phyloP scores from a whole-genome alignment of 2,329 filamentous ascomycete species.

The Colletotrichum cuscutae region DNA sequence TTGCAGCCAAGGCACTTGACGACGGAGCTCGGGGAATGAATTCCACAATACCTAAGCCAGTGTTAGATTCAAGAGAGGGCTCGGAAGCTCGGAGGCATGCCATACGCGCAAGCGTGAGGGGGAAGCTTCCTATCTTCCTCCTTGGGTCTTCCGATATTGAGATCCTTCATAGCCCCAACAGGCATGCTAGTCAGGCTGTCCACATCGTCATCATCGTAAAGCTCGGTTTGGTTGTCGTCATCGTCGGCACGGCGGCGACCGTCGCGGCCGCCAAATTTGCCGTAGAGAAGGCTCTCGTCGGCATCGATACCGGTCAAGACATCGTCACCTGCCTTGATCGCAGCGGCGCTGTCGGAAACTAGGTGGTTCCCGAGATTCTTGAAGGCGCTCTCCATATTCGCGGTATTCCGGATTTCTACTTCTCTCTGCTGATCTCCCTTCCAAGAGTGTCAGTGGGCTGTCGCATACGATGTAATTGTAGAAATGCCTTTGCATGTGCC shows the following conservation, averaged over 20 bases:
- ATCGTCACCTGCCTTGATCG: conserved; percentile 89
- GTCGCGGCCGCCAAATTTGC: conserved; percentile 70
- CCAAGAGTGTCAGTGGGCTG: not conserved
- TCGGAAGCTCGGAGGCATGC: conserved; percentile 40
- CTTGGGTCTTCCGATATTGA: conserved; percentile 61
- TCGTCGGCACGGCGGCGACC: conserved; percentile 81
- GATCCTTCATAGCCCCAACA: conserved; percentile 77
- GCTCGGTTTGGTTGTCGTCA: conserved; percentile 89
- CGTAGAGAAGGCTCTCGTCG: conserved; percentile 84
- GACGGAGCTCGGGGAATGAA: conserved; percentile 93
- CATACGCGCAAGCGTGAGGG: conserved; percentile 94
- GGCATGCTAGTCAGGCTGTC: conserved; percentile 83
- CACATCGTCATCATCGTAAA: conserved; percentile 83
- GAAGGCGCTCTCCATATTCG: conserved; percentile 85
- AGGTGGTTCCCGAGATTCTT: conserved; percentile 89
- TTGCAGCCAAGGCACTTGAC: conserved; percentile 96
- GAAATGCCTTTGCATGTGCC: not conserved
- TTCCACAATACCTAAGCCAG: conserved; percentile 85
- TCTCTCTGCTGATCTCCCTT: conserved; percentile 24
- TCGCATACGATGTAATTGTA: conserved; percentile 1
- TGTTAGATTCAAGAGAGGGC: conserved; percentile 4
- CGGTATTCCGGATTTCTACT: conserved; percentile 34
- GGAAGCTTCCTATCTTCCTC: conserved; percentile 94
- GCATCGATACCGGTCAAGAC: conserved; percentile 75
- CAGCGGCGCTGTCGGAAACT: conserved; percentile 83